A percentile compares a stretch with the other conserved stretches of the same genome.
Evolutionary conservation across 148 eudicot species (phyloP).

Genomic region (Amaranthus hypochondriacus): DNA sequence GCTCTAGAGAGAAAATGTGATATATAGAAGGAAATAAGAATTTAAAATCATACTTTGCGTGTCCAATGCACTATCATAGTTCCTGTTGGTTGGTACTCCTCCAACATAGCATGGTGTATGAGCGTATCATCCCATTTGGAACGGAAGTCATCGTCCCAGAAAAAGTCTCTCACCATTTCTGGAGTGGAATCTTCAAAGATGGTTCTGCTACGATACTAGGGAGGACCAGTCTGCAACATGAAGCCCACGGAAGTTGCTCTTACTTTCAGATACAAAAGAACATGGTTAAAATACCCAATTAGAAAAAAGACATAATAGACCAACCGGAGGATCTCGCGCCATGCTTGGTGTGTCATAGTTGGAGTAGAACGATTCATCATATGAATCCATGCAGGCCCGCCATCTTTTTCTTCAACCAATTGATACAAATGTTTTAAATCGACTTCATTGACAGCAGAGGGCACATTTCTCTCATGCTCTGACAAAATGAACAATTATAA

Average conservation of each 20-base stretch:
- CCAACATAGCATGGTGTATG: constrained; percentile 1
- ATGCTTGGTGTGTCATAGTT: constrained; percentile 9
- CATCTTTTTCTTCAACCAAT: constrained; percentile 10
- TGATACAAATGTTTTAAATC: constrained; percentile 12
- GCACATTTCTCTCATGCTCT: constrained; percentile 1
- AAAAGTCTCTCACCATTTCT: constrained; percentile 15
- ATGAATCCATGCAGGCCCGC: constrained; percentile 9
- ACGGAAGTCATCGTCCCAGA: constrained; percentile 11
- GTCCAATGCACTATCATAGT: constrained; percentile 9
- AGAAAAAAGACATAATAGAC: neutral
- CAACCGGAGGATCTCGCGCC: constrained; percentile 14
- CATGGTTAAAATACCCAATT: neutral
- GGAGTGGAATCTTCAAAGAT: constrained; percentile 11
- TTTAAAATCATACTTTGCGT: neutral
- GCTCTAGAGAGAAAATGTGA: neutral
- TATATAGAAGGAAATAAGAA: neutral
- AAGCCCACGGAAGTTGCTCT: neutral
- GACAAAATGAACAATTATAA: neutral
- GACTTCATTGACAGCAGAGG: constrained; percentile 9
- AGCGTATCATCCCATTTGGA: constrained; percentile 12
- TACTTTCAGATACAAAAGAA: neutral
- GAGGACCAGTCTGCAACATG: constrained; percentile 10
- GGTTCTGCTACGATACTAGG: constrained; percentile 11
- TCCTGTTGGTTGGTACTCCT: constrained; percentile 1
- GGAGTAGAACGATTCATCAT: constrained; percentile 10